Base-by-base conservation (phyloP, 2,329 filamentous ascomycete genomes). In the Calonectria fujianensis region DNA sequence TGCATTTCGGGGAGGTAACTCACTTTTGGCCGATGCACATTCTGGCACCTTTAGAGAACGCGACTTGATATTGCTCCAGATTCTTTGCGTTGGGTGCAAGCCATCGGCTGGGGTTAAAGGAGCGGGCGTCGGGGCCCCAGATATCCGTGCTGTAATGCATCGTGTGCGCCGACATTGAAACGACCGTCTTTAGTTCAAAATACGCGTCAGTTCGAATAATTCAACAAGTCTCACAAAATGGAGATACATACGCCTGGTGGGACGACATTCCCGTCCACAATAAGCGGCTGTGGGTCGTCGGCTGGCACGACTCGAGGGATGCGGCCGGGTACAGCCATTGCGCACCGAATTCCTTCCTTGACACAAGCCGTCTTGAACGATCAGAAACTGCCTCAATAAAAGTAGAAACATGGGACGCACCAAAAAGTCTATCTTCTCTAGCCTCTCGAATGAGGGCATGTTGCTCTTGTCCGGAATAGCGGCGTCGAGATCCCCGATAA, bases 21-120 rank as follows among this genome's bases (percentile, higher is more conserved):
- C 14, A 41, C 57, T 61, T 61, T 61, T 61, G 57, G 4, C 57
- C 57, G 11, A 61, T 61, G n/a, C 57, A 61, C 57, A 61, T 61
- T 39, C 57, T 24, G 4, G 57, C 57, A 8, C 57, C 57, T 8
- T 61, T 61, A 6, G 57, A 41, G 7, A 41, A 61, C 16, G 57
- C n/a, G 7, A 61, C 57, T 41, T 61, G 57, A 6, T 61, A 61
- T 20, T 61, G 57, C 8, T 61, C 57, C 10, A 61, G 37, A 20
- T 20, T 61, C 35, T 61, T 61, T 2, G 57, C 57, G 14, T 61
- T 24, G 3, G 57, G 57, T 2, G 35, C 57, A 9, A 61, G 35
- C 57, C 57, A 61, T 2, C 57, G 57, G 24, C 37, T n/a, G 3
- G 57, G 57, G 14, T 41, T 61, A 13, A 61, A 61, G 13, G 14